Conservation (phyloP, 345 rosid genomes). For the Citrus sp. region DNA sequence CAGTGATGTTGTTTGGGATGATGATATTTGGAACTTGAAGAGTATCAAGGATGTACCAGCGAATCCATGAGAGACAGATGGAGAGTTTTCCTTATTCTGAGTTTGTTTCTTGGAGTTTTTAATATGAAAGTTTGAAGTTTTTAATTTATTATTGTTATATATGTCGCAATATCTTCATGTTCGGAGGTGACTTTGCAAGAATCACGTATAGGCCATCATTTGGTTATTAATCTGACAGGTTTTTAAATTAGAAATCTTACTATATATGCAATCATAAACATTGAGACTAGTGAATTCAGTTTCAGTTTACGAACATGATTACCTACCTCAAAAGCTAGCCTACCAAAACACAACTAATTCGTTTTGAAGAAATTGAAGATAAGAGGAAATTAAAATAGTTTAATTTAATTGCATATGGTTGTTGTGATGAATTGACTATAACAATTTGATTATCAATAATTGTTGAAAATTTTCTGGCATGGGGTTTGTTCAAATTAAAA, state of each 20-base stretch:
- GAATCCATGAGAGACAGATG: not conserved
- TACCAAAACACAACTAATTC: not conserved
- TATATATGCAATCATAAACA: not conserved
- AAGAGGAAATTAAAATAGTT: not conserved
- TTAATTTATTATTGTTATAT: not conserved
- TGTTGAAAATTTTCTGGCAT: no score
- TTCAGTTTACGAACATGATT: not conserved
- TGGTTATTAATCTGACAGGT: not conserved
- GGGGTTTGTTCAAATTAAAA: no score
- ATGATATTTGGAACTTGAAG: slow-evolving; percentile 68
- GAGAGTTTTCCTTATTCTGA: not conserved
- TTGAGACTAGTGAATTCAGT: not conserved
- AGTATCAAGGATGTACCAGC: slow-evolving; percentile 25
- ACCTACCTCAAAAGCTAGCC: not conserved
- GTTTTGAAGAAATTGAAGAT: not conserved
- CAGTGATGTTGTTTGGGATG: slow-evolving; percentile 61
- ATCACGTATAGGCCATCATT: not conserved
- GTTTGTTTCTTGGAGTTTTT: not conserved
- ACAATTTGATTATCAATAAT: no score
- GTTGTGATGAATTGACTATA: not conserved
- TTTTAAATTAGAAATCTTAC: not conserved
- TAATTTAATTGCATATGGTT: not conserved
- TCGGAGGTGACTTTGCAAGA: not conserved
- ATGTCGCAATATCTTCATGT: not conserved
- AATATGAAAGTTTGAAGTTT: not conserved